A percentile compares a stretch with the other conserved stretches of the same genome.
Conservation (phyloP, 1,284 basidiomycete genomes). For the Leccinum subspadiceum region DNA sequence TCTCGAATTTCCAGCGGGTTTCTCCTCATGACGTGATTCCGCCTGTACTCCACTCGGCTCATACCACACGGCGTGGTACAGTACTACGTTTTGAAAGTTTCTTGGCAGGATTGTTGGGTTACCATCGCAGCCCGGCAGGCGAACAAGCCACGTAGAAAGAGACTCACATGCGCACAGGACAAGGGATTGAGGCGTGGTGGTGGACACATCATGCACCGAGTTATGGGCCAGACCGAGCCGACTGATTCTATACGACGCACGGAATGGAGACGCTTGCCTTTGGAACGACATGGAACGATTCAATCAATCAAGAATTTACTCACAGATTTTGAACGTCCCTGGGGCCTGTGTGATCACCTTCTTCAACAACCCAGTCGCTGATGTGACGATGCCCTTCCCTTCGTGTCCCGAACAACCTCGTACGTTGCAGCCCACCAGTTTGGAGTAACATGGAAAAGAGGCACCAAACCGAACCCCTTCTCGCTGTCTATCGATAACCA, state of each 20-base stretch:
- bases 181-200: conserved; percentile 61
- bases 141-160: too few relatives aligned
- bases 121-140: too few relatives aligned
- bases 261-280: neutral
- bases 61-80: conserved; percentile 60
- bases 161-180: conserved; percentile 43
- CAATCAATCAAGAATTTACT: conserved; percentile 23
- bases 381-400: conserved; percentile 69
- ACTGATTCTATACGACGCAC: conserved; percentile 45
- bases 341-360: conserved; percentile 62
- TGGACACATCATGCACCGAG: conserved; percentile 54
- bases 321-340: conserved; percentile 74
- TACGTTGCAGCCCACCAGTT: conserved; percentile 82
- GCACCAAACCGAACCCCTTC: conserved; percentile 53
- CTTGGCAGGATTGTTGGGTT: conserved; percentile 27
- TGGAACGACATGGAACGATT: neutral
- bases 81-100: conserved; percentile 53
- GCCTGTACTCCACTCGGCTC: conserved; percentile 66
- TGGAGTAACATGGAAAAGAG: neutral
- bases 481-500: conserved; percentile 74
- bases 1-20: neutral
- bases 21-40: neutral
- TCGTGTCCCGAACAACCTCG: conserved; percentile 73
- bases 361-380: conserved; percentile 57
- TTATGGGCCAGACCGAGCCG: conserved; percentile 30